A percentile compares a stretch with the other conserved stretches of the same genome.
These are phyloP conservation scores for Persicaria tinctoria DNA, from an alignment of 148 eudicot genomes.

Conservation along the genomic window DNA sequence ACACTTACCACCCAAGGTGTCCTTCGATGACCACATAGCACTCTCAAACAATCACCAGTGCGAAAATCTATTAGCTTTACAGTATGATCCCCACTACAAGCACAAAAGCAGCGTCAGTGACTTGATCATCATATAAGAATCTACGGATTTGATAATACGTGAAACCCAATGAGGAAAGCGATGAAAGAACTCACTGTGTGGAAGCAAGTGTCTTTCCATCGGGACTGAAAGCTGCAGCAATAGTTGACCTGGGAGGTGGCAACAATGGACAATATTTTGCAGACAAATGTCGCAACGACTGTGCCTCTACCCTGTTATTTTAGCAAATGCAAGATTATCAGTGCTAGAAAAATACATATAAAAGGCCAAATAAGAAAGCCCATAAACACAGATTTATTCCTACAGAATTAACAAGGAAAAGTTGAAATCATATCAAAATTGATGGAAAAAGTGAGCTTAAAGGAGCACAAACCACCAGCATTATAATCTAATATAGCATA, in stretches of 20 bases:
- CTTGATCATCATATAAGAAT: neutral
- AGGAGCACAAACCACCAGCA: neutral
- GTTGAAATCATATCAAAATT: neutral
- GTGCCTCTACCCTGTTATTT: constrained; percentile 70
- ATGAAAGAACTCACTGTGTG: constrained; percentile 56
- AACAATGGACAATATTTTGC: constrained; percentile 79
- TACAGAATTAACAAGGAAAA: neutral
- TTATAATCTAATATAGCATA: neutral
- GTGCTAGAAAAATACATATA: neutral
- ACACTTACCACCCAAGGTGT: constrained; percentile 97
- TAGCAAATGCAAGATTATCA: constrained; percentile 3
- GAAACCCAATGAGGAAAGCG: neutral
- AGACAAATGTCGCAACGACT: constrained; percentile 68
- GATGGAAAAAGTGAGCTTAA: neutral
- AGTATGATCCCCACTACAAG: constrained; percentile 87
- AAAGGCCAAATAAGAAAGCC: neutral
- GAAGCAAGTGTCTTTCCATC: constrained; percentile 92
- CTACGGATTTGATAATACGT: neutral
- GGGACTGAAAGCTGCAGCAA: constrained; percentile 91
- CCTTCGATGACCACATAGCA: constrained; percentile 84
- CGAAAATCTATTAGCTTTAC: constrained; percentile 77
- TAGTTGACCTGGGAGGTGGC: constrained; percentile 93
- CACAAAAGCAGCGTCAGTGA: constrained; percentile 8
- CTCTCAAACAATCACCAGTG: constrained; percentile 81
- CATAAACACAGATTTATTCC: neutral